phyloP scores from a whole-genome alignment of 2,329 filamentous ascomycete species.

The Cordyceps farinosa region DNA sequence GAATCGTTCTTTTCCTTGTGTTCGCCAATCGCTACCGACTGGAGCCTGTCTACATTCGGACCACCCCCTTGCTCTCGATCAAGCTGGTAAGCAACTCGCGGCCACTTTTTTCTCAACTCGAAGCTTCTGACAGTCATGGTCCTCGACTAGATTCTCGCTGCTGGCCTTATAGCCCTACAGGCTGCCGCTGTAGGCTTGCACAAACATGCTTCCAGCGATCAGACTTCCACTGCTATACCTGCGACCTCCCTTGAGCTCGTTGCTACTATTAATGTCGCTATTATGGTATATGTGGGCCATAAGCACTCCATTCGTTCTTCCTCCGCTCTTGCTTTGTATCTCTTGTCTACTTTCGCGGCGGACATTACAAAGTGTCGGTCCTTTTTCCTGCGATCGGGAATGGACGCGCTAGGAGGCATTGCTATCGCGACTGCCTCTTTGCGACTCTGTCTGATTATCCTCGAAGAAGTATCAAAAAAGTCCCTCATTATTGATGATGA shows the following conservation, averaged over 20 bases:
- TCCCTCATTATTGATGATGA: neutral
- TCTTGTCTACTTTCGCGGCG: conserved; percentile 30
- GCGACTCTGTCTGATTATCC: conserved; percentile 28
- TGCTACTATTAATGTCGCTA: neutral
- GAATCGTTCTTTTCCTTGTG: neutral
- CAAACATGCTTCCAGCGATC: neutral
- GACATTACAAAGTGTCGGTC: conserved; percentile 33
- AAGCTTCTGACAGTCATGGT: too few species aligned
- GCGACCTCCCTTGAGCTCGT: neutral
- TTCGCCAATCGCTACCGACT: neutral
- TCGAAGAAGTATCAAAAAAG: conserved; percentile 32
- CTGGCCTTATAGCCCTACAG: neutral
- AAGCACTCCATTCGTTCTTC: conserved; percentile 31
- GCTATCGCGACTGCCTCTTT: conserved; percentile 26
- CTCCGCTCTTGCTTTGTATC: conserved; percentile 28
- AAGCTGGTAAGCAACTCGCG: conserved; percentile 5
- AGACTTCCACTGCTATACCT: neutral
- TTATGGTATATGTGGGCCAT: conserved; percentile 27
- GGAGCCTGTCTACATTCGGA: neutral
- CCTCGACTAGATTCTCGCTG: neutral
- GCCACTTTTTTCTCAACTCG: too few species aligned
- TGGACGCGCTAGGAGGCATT: conserved; percentile 25
- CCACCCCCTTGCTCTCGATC: neutral
- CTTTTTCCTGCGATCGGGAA: conserved; percentile 27
- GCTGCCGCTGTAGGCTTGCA: neutral